A percentile compares a stretch with the other conserved stretches of the same genome.
These are phyloP conservation scores for Globisporangium camurandrum DNA, from an alignment of 352 stramenopile genomes.

Conservation along the genomic window DNA sequence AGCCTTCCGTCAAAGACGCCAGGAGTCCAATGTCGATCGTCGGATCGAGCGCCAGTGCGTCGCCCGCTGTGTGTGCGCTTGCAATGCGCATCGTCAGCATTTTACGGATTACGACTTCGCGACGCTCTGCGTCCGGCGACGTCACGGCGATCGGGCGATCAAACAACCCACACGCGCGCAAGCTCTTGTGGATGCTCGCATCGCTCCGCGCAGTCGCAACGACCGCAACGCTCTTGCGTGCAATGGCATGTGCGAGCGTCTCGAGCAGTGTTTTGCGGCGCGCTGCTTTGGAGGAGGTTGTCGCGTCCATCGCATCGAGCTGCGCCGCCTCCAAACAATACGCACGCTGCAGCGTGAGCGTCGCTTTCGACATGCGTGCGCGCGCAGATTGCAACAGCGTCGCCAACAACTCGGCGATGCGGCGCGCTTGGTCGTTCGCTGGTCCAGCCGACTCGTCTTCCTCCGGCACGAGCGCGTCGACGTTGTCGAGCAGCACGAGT, in stretches of 20 bases:
- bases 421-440: slow-evolving; percentile 79
- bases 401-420: slow-evolving; percentile 74
- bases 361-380: slow-evolving; percentile 53
- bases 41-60: slow-evolving; percentile 27
- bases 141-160: slow-evolving; percentile 53
- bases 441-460: slow-evolving; percentile 65
- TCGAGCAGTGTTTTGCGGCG: slow-evolving; percentile 32
- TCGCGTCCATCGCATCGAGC: slow-evolving; percentile 11
- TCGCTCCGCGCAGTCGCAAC: slow-evolving; percentile 52
- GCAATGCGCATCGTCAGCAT: slow-evolving; percentile 50
- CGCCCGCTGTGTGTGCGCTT: slow-evolving; percentile 2
- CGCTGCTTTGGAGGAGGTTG: slow-evolving; percentile 5
- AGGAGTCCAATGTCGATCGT: slow-evolving; percentile 56
- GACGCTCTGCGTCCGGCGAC: slow-evolving; percentile 51
- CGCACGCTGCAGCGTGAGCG: slow-evolving; percentile 44
- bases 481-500: slow-evolving; percentile 73
- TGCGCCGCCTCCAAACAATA: slow-evolving; percentile 30
- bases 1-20: slow-evolving; percentile 66
- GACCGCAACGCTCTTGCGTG: slow-evolving; percentile 56
- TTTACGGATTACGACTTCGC: slow-evolving; percentile 50
- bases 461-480: slow-evolving; percentile 75
- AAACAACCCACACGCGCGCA: slow-evolving; percentile 61
- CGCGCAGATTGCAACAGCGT: slow-evolving; percentile 43
- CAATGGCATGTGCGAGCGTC: slow-evolving; percentile 44
- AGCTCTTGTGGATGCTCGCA: slow-evolving; percentile 54